Base-by-base conservation (phyloP, 805 yeast species). In the Yarrowia alimentaria region DNA sequence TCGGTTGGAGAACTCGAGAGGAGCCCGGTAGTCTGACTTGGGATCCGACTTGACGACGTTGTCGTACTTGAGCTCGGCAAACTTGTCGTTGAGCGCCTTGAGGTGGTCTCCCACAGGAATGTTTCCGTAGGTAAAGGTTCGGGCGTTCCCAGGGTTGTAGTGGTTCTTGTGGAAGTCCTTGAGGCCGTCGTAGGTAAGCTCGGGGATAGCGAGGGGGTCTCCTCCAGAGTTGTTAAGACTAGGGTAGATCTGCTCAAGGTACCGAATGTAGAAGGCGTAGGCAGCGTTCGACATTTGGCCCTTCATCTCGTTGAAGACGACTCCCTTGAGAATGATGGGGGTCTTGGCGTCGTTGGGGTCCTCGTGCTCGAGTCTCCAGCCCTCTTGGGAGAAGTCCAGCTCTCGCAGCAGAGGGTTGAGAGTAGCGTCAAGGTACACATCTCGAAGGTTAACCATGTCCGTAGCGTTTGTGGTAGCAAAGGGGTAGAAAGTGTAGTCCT, bases 221-320 rank as follows among this genome's bases (percentile, higher is more conserved):
- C 99, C 99, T 24, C 97, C 99, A 2, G 96, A 83, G 67, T 88
- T 88, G 62, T 88, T 77, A 60, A 93, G 70, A 7, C 90, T 77
- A 1, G 96, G 93, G 60, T 88, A 93, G 10, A 93, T 76, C 6
- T 85, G 69, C 66, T 87, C 85, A 61, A 85, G 88, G 70, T 82
- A 91, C 56, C 81, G 79, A 61, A 83, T 86, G 79, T 90, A 91
- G 64, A 76, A 89, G 56, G 82, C 77, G 65, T 93, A 93, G 3
- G 90, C 79, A 0, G 96, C 78, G 64, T 88, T 91, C 0, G 96
- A 85, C 62, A 87, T 79, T 67, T 91, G 97, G 7, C 99, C 99
- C 67, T 93, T 93, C 99, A 93, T 93, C 68, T 93, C 99, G 64
- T 93, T 93, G 65, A 85, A 93, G 2, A 93, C 99, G 25, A 93